Percentiles rank a stretch among this genome's conserved stretches.
Evolutionary conservation across 1,284 basidiomycete genomes (phyloP).

Genomic region (Cerioporus squamosus): DNA sequence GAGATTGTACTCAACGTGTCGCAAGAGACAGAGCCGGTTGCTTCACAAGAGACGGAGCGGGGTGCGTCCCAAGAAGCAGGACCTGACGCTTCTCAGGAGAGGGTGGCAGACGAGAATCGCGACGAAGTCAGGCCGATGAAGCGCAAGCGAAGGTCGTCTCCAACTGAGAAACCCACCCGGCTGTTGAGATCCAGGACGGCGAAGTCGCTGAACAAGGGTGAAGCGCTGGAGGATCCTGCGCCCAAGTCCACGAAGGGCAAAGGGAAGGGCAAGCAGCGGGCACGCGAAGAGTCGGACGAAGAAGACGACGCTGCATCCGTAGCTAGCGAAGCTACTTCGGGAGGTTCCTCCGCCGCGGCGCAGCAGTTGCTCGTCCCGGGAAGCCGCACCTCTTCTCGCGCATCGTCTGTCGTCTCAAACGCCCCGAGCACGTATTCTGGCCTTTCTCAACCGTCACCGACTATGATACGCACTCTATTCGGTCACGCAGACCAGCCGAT

Average conservation of each 20-base stretch:
- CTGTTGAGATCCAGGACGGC: conserved; percentile 26
- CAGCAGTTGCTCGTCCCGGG: conserved; percentile 38
- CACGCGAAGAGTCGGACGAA: conserved; percentile 19
- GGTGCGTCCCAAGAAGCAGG: background rate
- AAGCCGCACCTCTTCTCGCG: conserved; percentile 43
- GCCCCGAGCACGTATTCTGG: conserved; percentile 24
- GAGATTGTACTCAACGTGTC: background rate
- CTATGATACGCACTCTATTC: conserved; percentile 31
- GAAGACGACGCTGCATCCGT: conserved; percentile 26
- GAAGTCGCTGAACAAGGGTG: background rate
- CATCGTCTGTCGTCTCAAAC: conserved; percentile 52
- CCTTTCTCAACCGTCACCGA: conserved; percentile 18
- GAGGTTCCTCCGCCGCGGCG: conserved; percentile 33
- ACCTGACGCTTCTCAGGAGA: background rate
- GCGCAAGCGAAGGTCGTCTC: conserved; percentile 23
- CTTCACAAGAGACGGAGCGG: background rate
- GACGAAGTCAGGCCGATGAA: conserved; percentile 19
- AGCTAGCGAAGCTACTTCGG: conserved; percentile 32
- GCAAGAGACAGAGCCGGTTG: background rate
- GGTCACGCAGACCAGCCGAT: conserved; percentile 27
- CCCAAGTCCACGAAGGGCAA: conserved; percentile 20
- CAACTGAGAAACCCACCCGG: conserved; percentile 10
- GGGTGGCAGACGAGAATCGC: background rate
- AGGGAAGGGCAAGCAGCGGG: conserved; percentile 27
- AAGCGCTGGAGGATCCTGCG: background rate